These are phyloP conservation scores for Acephala macrosclerotiorum DNA, from an alignment of 2,329 filamentous ascomycete genomes.

Conservation along the genomic window DNA sequence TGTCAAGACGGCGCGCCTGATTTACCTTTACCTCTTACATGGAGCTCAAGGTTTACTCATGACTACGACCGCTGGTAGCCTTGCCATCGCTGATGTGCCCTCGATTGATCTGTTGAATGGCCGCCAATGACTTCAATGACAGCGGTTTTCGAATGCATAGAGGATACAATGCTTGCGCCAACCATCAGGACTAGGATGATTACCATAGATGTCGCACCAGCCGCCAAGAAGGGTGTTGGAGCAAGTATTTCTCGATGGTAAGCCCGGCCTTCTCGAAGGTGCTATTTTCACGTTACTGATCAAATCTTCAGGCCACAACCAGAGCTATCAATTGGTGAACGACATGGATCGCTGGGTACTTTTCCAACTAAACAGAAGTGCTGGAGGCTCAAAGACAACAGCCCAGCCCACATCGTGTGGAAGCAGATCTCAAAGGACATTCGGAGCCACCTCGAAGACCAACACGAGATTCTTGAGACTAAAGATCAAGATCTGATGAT, in stretches of 20 bases:
- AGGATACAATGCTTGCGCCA: not conserved
- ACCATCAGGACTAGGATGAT: not conserved
- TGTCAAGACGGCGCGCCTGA: too few species aligned
- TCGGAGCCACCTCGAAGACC: constrained; percentile 23
- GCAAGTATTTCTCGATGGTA: not conserved
- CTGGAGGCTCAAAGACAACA: constrained; percentile 31
- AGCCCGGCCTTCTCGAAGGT: not conserved
- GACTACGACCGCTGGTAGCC: not conserved
- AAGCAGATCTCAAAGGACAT: constrained; percentile 21
- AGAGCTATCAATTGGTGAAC: constrained; percentile 26
- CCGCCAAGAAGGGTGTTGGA: not conserved
- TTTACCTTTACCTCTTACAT: not conserved
- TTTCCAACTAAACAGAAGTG: constrained; percentile 24
- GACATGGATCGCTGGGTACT: constrained; percentile 17
- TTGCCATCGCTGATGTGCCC: not conserved
- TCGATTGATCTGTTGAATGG: not conserved
- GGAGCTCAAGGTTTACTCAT: not conserved
- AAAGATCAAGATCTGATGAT: constrained; percentile 28
- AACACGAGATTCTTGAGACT: constrained; percentile 22
- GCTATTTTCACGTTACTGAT: not conserved
- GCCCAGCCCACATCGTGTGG: constrained; percentile 31
- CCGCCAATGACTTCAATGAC: not conserved
- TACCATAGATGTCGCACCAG: not conserved
- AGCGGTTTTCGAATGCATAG: not conserved
- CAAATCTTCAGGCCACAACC: constrained; percentile 23